phyloP scores from a whole-genome alignment of 768 basidiomycete genomes.

The Dentipellis sp. region DNA sequence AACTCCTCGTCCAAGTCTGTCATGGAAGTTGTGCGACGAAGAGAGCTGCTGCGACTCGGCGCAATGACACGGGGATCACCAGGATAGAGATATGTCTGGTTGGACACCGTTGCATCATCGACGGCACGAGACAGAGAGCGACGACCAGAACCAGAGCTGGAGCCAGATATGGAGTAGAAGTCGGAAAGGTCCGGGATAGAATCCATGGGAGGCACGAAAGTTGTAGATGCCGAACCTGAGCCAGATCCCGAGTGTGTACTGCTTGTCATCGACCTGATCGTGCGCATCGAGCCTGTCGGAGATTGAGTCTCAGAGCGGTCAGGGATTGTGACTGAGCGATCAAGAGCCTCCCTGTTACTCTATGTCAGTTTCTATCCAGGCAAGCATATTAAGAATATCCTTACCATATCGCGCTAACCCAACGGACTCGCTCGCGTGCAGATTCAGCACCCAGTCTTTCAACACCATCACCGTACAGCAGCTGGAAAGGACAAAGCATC shows the following conservation, averaged over 20 bases:
- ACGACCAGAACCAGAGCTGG: slow-evolving; percentile 30
- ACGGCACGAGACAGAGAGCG: slow-evolving; percentile 54
- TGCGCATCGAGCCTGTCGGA: slow-evolving; percentile 53
- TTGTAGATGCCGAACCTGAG: slow-evolving; percentile 63
- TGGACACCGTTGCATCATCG: slow-evolving; percentile 64
- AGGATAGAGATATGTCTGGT: slow-evolving; percentile 58
- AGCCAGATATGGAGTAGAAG: slow-evolving; percentile 37
- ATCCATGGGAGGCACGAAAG: slow-evolving; percentile 70
- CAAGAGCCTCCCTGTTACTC: slow-evolving; percentile 64
- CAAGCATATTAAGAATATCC: slow-evolving; percentile 14
- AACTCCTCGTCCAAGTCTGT: slow-evolving; percentile 66
- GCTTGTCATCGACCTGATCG: slow-evolving; percentile 49
- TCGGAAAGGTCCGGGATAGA: slow-evolving; percentile 66
- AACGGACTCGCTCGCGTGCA: slow-evolving; percentile 74
- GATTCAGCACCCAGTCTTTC: slow-evolving; percentile 88
- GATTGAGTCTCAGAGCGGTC: slow-evolving; percentile 39
- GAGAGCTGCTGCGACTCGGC: slow-evolving; percentile 49
- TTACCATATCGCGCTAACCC: slow-evolving; percentile 88
- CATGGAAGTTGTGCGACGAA: slow-evolving; percentile 63
- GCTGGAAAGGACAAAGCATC: slow-evolving; percentile 80
- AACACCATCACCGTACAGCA: slow-evolving; percentile 83
- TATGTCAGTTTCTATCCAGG: neutral
- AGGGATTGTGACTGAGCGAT: slow-evolving; percentile 48
- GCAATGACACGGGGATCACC: slow-evolving; percentile 69
- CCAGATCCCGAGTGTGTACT: slow-evolving; percentile 44